Evolutionary conservation across 1,139 yeast genomes (phyloP).

Genomic region (Saccharomycopsis hybrid): DNA sequence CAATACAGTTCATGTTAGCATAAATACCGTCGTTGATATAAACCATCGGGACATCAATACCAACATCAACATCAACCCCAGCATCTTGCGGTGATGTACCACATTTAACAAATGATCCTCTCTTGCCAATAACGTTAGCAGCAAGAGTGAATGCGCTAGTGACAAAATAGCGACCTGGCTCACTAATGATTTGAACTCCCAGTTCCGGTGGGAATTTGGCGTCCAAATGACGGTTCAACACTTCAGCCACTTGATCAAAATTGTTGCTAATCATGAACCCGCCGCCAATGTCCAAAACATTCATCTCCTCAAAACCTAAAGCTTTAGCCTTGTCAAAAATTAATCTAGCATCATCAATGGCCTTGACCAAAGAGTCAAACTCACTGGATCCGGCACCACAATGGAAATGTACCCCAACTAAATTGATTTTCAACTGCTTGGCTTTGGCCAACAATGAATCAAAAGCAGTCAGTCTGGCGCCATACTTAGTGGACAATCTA

Average conservation of each 20-base stretch:
- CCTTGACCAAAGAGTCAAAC: constrained; percentile 58
- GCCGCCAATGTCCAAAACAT: constrained; percentile 83
- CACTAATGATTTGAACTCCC: constrained; percentile 66
- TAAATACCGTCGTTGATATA: constrained; percentile 94
- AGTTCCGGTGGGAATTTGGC: constrained; percentile 46
- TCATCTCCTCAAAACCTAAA: constrained; percentile 29
- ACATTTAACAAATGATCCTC: constrained; percentile 30
- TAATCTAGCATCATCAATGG: constrained; percentile 62
- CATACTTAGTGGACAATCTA: constrained; percentile 83
- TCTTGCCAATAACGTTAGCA: constrained; percentile 19
- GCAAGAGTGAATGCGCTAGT: constrained; percentile 85
- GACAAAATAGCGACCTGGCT: constrained; percentile 90
- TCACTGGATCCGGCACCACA: constrained; percentile 93
- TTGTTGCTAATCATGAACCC: constrained; percentile 66
- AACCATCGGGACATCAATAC: constrained; percentile 37
- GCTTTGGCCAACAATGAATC: constrained; percentile 56
- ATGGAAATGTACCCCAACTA: constrained; percentile 90
- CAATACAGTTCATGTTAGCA: constrained; percentile 89
- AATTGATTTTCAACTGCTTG: constrained; percentile 49
- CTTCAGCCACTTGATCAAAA: constrained; percentile 55
- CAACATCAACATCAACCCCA: background rate
- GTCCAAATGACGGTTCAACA: constrained; percentile 52
- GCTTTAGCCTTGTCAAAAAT: constrained; percentile 57
- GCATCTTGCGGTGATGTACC: background rate
- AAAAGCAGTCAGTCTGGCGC: constrained; percentile 61